Evolutionary conservation across 371 early-diverging fungal species (phyloP), one percentile per base, ranked within the genome.

Genomic region (Mortierella sp.): DNA sequence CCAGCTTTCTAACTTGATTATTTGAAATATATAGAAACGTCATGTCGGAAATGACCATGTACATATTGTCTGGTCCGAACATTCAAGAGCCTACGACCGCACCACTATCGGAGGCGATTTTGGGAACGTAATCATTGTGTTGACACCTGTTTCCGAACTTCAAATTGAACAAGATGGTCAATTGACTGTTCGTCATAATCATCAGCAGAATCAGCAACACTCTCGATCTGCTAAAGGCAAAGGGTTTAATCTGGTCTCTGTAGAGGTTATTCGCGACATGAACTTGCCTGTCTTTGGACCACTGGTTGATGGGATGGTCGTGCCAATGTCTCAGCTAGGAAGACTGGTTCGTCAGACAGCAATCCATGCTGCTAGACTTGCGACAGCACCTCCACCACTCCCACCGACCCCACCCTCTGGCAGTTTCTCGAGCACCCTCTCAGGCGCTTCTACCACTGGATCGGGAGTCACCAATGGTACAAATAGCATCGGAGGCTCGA

Each of bases 31-130:
- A 34, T 76, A 91, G 96, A 98, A 98, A 91, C 95, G 98, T 15
- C 99, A 99, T 70, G 92, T 99, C 77, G 99, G 99, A 32, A 99
- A 99, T 76, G 98, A 99, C 74, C 96, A 96, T 68, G 96, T 99
- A 2, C 98, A 98, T 71, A 94, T 99, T 61, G 89, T 99, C 2
- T 99, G 97, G 97, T 97, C 97, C 75, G 99, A 97, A 77, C 94
- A 95, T 71, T 86, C 85, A 42, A 85, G 94, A 37, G 92, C 94
- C 37, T 98, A 97, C 78, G 85, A 91, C 26, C 89, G 91, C 23
- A 89, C 89, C 40, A 98, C 98, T 0, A 97, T 99, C 66, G 95
- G 95, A 22, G 99, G 99, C 49, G 99, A 98, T 76, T 99, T 97
- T 86, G 99, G 98, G 34, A 97, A 98, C 68, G 97, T 93, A 0